Evolutionary conservation across 495 filamentous ascomycete species (phyloP), one percentile per base, ranked within the genome.

Genomic region (Neurospora sp.): DNA sequence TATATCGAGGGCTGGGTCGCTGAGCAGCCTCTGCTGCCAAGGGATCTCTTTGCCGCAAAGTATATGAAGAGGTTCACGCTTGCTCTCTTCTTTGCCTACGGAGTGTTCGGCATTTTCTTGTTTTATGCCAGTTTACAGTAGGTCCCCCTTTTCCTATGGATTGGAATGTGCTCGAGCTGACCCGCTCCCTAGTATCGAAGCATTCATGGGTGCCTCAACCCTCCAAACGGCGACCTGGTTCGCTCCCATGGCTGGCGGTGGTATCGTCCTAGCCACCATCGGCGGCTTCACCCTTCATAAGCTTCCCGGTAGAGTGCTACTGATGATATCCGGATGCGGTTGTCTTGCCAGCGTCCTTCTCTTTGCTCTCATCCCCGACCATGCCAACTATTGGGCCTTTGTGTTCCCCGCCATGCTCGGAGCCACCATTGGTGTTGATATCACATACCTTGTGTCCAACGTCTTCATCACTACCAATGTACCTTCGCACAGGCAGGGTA

Each of bases 341-440:
- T 92, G 89, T 79, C 79, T 94, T 14, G 79, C 89, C 22, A 87
- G 89, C 8, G 87, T 86, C 0, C 75, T 94, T 0, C 84, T 96
- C 27, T 94, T 95, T 74, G 93, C 92, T 48, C 74, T 94, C 17
- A 86, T 90, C 68, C 92, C 93, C 3, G 68, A 77, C 4, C 86
- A 86, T 9, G 87, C 86, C 1, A 87, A 86, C 42, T 86, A 83
- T 71, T 85, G 83, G 83, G 87, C 90, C 0, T 94, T 87, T 71
- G 85, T 96, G 27, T 93, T 96, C 77, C 92, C 94, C 0, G 83
- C 92, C 35, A 97, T 96, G 94, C 81, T 95, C 35, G 90, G 90
- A 74, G 90, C 88, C 3, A 97, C 94, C 0, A 83, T 94, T 42
- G 94, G 91, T 6, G 91, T 96, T 68, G 94, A 97, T 76, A 90